Percentiles rank a stretch among this genome's conserved stretches.
phyloP scores from a whole-genome alignment of 2,329 filamentous ascomycete species.

The Trichoderma citrinoviride region DNA sequence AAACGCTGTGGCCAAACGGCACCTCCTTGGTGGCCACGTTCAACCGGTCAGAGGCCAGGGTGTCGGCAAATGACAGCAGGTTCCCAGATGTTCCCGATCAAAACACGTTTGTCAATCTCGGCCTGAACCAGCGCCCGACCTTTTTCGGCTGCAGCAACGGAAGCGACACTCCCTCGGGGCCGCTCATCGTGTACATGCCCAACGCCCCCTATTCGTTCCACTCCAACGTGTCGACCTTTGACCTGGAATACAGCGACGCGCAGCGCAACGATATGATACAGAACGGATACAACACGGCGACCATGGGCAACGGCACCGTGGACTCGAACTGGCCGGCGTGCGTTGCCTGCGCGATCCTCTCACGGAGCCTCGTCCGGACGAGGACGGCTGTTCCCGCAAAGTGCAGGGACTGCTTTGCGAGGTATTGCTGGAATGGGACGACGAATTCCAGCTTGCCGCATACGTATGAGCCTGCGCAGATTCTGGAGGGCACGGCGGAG shows the following conservation, averaged over 20 bases:
- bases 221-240: slow-evolving; percentile 74
- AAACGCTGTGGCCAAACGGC: slow-evolving; percentile 71
- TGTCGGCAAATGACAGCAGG: slow-evolving; percentile 59
- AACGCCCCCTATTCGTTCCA: slow-evolving; percentile 71
- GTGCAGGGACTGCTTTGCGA: slow-evolving; percentile 70
- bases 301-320: slow-evolving; percentile 70
- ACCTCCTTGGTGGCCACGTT: slow-evolving; percentile 73
- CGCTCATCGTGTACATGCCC: slow-evolving; percentile 78
- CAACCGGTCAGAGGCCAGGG: slow-evolving; percentile 46
- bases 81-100: slow-evolving; percentile 72
- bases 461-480: slow-evolving; percentile 18
- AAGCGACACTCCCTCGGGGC: slow-evolving; percentile 37
- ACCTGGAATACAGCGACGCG: slow-evolving; percentile 57
- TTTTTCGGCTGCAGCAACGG: slow-evolving; percentile 72
- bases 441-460: slow-evolving; percentile 16
- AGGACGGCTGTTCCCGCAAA: slow-evolving; percentile 60
- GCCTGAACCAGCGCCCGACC: slow-evolving; percentile 68
- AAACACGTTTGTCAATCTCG: slow-evolving; percentile 76
- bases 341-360: slow-evolving; percentile 76
- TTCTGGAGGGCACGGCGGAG: neutral
- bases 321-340: slow-evolving; percentile 72
- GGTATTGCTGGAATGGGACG: slow-evolving; percentile 86
- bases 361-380: slow-evolving; percentile 66
- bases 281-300: slow-evolving; percentile 79
- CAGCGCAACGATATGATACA: slow-evolving; percentile 71